Percentiles rank a stretch among this genome's conserved stretches.
Evolutionary conservation across 345 rosid species (phyloP).

Genomic region (Populus ilicifolia): DNA sequence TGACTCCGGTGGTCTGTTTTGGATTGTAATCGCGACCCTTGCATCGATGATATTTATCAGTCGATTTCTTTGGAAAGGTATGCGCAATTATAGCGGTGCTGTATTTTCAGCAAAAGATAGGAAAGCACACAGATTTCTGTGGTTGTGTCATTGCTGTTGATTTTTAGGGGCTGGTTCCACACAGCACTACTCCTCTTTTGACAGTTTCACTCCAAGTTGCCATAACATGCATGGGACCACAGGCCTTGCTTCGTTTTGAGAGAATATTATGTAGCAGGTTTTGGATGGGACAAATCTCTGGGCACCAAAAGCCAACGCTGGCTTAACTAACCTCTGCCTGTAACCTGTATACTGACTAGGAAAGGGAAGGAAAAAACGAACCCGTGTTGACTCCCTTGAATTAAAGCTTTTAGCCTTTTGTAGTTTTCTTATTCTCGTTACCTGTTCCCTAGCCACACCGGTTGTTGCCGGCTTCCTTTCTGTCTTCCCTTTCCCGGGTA

Average conservation of each 20-base stretch:
- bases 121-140: too few relatives aligned
- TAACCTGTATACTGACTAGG: too few relatives aligned
- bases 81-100: background rate
- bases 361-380: too few relatives aligned
- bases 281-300: background rate
- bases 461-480: background rate
- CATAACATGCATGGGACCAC: background rate
- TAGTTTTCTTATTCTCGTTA: background rate
- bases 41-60: background rate
- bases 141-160: too few relatives aligned
- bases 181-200: background rate
- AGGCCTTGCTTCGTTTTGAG: background rate
- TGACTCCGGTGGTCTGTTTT: background rate
- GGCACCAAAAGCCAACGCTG: background rate
- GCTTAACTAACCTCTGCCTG: background rate
- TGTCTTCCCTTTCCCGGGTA: background rate
- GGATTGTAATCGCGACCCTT: background rate
- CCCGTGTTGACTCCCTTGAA: background rate
- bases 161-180: background rate
- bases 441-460: background rate
- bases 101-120: background rate
- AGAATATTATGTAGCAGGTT: background rate
- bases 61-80: background rate
- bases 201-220: background rate
- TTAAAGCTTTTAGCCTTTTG: background rate